These are phyloP conservation scores for Colletotrichum lini DNA, from an alignment of 2,329 filamentous ascomycete species.

Conservation along the genomic window DNA sequence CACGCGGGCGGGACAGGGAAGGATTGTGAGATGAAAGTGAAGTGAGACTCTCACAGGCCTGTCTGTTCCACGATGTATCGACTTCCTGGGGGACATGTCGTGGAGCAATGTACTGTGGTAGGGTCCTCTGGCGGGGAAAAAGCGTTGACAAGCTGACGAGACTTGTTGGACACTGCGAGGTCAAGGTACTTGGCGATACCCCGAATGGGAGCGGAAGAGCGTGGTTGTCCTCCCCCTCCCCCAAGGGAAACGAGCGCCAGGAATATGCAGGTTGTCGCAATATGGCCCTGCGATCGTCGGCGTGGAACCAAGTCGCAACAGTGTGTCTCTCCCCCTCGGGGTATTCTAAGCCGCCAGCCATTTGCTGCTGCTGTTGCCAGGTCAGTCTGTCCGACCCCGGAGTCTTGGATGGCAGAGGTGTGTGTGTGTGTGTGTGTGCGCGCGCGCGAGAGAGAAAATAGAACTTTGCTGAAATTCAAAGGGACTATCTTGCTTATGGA, in stretches of 20 bases:
- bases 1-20: conserved; percentile 6
- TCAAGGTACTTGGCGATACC: conserved; percentile 25
- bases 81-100: not conserved
- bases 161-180: not conserved
- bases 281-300: conserved; percentile 37
- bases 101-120: not conserved
- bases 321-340: conserved; percentile 19
- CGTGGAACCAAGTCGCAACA: conserved; percentile 32
- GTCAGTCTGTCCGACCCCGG: not conserved
- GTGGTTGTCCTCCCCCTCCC: conserved; percentile 2
- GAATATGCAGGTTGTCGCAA: conserved; percentile 41
- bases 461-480: not conserved
- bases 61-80: conserved; percentile 31
- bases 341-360: conserved; percentile 31
- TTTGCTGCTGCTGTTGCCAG: conserved; percentile 17
- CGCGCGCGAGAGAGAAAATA: not conserved
- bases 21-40: conserved; percentile 16
- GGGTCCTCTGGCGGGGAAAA: conserved; percentile 22
- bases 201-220: conserved; percentile 15
- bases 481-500: conserved; percentile 2
- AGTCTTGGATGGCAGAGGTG: not conserved
- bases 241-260: conserved; percentile 21
- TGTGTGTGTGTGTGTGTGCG: not conserved
- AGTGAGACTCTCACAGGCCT: conserved; percentile 32
- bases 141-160: conserved; percentile 15